These are phyloP conservation scores for Mucor indicus DNA, from an alignment of 371 early-diverging fungal genomes.

Conservation along the genomic window DNA sequence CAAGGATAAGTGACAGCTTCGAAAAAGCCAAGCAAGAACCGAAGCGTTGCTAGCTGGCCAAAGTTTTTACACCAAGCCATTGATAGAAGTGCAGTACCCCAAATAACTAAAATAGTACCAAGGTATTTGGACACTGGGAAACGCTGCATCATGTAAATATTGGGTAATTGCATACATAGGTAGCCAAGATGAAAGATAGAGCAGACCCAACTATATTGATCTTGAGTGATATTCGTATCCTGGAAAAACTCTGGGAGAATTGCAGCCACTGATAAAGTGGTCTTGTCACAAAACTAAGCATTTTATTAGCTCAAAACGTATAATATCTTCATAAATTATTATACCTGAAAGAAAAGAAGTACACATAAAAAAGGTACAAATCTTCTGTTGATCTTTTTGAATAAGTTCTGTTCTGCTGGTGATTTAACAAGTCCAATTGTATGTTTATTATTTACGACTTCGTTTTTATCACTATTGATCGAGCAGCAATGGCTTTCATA, in stretches of 20 bases:
- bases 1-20: conserved; percentile 32
- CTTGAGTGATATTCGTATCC: conserved; percentile 22
- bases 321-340: too few relatives aligned
- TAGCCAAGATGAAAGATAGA: conserved; percentile 22
- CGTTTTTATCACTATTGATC: too few relatives aligned
- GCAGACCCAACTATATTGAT: conserved; percentile 29
- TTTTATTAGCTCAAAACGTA: too few relatives aligned
- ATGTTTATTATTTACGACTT: too few relatives aligned
- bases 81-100: conserved; percentile 21
- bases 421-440: too few relatives aligned
- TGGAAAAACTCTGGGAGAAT: conserved; percentile 24
- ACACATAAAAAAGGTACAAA: too few relatives aligned
- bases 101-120: conserved; percentile 13
- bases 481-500: too few relatives aligned
- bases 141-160: conserved; percentile 19
- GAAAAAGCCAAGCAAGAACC: conserved; percentile 35
- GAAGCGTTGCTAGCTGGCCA: conserved; percentile 26
- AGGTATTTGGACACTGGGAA: conserved; percentile 16
- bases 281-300: too few relatives aligned
- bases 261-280: conserved; percentile 24
- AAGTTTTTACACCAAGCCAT: conserved; percentile 23
- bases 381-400: too few relatives aligned
- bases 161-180: conserved; percentile 22
- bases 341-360: too few relatives aligned
- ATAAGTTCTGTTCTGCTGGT: too few relatives aligned